These are phyloP conservation scores for Persicaria maculosa DNA, from an alignment of 148 eudicot genomes.

Conservation along the genomic window DNA sequence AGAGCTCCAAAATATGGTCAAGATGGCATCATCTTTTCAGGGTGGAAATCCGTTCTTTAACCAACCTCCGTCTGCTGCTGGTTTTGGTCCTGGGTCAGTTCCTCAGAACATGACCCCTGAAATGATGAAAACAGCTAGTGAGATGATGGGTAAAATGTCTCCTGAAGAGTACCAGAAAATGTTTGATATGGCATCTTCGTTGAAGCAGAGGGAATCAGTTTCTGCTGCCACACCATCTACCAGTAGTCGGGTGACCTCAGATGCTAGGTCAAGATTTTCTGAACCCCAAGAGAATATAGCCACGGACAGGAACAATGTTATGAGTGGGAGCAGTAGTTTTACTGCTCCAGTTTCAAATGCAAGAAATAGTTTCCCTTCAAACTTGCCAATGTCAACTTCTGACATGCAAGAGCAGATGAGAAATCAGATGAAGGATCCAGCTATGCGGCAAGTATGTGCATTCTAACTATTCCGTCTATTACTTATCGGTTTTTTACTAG, in stretches of 20 bases:
- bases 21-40: conserved; percentile 85
- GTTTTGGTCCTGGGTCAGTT: conserved; percentile 45
- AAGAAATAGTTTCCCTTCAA: conserved; percentile 46
- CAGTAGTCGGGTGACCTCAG: conserved; percentile 30
- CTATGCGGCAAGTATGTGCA: conserved; percentile 72
- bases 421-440: conserved; percentile 95
- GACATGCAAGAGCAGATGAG: conserved; percentile 92
- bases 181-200: conserved; percentile 72
- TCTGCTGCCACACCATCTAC: conserved; percentile 34
- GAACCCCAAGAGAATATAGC: conserved; percentile 25
- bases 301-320: conserved; percentile 25
- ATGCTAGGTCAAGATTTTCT: conserved; percentile 23
- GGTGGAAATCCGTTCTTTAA: conserved; percentile 39
- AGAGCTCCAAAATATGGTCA: conserved; percentile 85
- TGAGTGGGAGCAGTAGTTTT: conserved; percentile 43
- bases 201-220: conserved; percentile 46
- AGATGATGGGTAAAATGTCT: conserved; percentile 92
- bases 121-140: conserved; percentile 84
- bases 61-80: conserved; percentile 29
- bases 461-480: not conserved
- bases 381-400: conserved; percentile 43
- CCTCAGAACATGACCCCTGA: conserved; percentile 71
- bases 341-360: conserved; percentile 26
- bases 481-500: conserved; percentile 1
- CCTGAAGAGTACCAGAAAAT: conserved; percentile 78